Evolutionary conservation across 306 rosid species (phyloP), one percentile per base, ranked within the genome.

Genomic region (Begonia fuchsioides): DNA sequence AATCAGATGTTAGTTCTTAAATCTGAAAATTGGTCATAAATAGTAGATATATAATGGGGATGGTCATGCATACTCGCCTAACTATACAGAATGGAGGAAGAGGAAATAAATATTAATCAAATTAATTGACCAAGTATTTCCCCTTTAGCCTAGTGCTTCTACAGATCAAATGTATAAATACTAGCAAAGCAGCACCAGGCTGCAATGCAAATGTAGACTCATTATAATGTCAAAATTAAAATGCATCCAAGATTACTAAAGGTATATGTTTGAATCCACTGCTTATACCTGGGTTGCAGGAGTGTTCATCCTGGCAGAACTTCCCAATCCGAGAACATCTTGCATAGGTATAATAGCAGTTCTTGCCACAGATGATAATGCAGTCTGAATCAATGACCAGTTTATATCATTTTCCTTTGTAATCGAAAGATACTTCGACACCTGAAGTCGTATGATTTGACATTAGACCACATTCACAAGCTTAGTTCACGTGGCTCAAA

Each of bases 251-350:
- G 7, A 26, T 26, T 26, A 26, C 7, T 26, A 4, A 26, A 2
- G 35, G 35, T 26, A 5, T 41, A 13, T 6, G 45, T 41, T 41
- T 2, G 45, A 41, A n/a, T 32, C 41, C 15, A 17, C 17, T 52
- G 32, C 39, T 15, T 17, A 8, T 76, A 83, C 96, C 95, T 78
- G 90, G 70, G 96, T 88, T 17, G 96, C 96, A 38, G 96, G 96
- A 72, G 65, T 76, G 61, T 88, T 88, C 96, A 88, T 88, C 88
- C 96, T 76, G 16, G 93, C 86, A 64, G 90, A 78, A 64, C 7
- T 81, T 44, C 90, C 96, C 9, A 83, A 71, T 60, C 81, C 63
- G 58, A 88, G 90, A 68, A 88, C 51, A 70, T 88, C 96, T 75
- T 88, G 96, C 81, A 88, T 74, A 10, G 93, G 95, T 66, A 83